Conservation (phyloP, 2,329 filamentous ascomycete genomes). For the Nemania serpens region DNA sequence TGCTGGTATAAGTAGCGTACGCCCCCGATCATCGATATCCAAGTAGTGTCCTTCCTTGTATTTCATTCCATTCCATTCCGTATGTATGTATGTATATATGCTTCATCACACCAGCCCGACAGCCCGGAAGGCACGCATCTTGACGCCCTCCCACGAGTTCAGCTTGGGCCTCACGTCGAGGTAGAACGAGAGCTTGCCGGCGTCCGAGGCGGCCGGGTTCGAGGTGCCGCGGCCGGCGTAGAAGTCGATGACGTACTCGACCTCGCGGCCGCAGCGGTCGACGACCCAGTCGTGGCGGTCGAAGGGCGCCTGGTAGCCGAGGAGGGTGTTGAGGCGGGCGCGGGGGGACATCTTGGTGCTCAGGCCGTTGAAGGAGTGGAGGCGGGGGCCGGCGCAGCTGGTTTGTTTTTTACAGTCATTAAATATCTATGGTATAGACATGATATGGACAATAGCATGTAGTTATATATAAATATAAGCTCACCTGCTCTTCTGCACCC, state of each 20-base stretch:
- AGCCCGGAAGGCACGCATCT: constrained; percentile 63
- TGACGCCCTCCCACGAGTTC: constrained; percentile 69
- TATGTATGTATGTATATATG: background rate
- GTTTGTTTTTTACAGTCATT: no score
- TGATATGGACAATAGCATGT: no score
- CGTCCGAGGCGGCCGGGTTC: constrained; percentile 42
- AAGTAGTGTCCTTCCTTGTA: no score
- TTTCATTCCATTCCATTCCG: background rate
- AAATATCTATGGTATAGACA: no score
- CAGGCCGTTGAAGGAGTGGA: constrained; percentile 82
- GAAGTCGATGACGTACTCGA: constrained; percentile 98
- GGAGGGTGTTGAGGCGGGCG: constrained; percentile 77
- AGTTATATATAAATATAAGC: no score
- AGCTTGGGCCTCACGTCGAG: constrained; percentile 71
- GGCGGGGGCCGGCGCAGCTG: constrained; percentile 75
- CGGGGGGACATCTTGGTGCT: constrained; percentile 74
- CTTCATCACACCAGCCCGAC: constrained; percentile 55
- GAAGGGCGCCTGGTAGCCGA: constrained; percentile 92
- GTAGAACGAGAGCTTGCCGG: constrained; percentile 62
- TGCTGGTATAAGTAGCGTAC: no score
- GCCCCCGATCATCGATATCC: no score
- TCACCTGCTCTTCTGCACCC: constrained; percentile 60
- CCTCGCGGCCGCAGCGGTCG: constrained; percentile 80
- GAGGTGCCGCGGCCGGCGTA: constrained; percentile 79
- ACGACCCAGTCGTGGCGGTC: constrained; percentile 98